Conservation (phyloP, 169 alveolate species). For the Cardiosporidium cionae region DNA sequence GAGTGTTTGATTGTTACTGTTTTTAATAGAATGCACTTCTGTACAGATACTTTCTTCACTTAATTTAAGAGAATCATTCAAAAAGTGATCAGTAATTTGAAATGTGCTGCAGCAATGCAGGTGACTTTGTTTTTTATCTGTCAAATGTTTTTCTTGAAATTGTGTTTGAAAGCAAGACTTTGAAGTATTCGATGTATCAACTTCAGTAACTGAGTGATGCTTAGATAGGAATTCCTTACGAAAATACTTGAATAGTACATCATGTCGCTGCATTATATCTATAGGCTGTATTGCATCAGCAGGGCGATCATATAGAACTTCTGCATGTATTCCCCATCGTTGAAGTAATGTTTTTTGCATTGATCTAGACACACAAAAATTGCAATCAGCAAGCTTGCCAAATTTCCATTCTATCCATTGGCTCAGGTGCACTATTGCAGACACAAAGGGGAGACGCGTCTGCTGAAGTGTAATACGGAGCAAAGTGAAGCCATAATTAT, state of each 20-base stretch:
- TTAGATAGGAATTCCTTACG: too few relatives aligned
- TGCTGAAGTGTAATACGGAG: slow-evolving; percentile 37
- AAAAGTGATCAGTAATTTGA: too few relatives aligned
- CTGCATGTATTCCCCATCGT: slow-evolving; percentile 53
- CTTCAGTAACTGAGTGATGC: neutral
- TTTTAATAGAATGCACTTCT: too few relatives aligned
- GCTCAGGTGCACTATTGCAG: slow-evolving; percentile 23
- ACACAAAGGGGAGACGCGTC: neutral
- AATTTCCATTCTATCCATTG: slow-evolving; percentile 55
- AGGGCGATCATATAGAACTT: slow-evolving; percentile 70
- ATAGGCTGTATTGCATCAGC: slow-evolving; percentile 42
- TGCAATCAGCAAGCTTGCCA: slow-evolving; percentile 60
- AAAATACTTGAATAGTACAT: slow-evolving; percentile 27
- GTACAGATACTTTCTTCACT: neutral
- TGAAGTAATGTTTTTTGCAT: slow-evolving; percentile 61
- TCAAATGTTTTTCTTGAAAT: too few relatives aligned
- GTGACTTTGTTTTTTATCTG: too few relatives aligned
- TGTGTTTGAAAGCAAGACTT: neutral
- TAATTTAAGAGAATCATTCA: neutral
- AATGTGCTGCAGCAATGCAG: too few relatives aligned
- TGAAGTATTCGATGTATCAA: neutral
- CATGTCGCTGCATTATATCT: slow-evolving; percentile 24
- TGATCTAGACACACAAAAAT: slow-evolving; percentile 75
- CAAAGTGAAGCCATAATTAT: slow-evolving; percentile 78
- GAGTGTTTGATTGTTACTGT: too few relatives aligned